Percentiles rank a stretch among this genome's conserved stretches.
Evolutionary conservation across 202 grass and related monocot genomes (phyloP).

Genomic region (Saccharum hybrid): DNA sequence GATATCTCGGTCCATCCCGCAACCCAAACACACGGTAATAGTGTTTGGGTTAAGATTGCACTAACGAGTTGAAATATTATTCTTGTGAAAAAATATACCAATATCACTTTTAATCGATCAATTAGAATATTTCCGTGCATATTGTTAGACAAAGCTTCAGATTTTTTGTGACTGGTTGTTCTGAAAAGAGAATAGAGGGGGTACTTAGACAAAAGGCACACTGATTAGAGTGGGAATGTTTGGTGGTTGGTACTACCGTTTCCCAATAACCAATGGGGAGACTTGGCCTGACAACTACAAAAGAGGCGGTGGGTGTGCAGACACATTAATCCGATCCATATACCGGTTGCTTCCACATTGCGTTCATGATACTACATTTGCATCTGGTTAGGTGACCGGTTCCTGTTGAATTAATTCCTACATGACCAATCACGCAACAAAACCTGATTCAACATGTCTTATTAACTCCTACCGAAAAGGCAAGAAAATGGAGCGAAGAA

Average conservation of each 20-base stretch:
- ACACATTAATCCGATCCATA: neutral
- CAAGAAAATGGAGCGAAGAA: neutral
- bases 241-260: neutral
- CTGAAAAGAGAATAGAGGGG: neutral
- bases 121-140: too few relatives aligned
- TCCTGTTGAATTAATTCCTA: slow-evolving; percentile 17
- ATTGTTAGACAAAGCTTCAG: too few relatives aligned
- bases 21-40: too few relatives aligned
- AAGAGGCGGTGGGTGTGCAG: neutral
- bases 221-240: neutral
- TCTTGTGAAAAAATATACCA: too few relatives aligned
- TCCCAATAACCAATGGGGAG: slow-evolving; percentile 1
- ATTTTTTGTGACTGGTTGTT: neutral
- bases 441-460: slow-evolving; percentile 1
- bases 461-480: slow-evolving; percentile 19
- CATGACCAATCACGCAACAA: neutral
- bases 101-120: too few relatives aligned
- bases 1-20: too few relatives aligned
- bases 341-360: neutral
- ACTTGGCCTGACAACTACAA: slow-evolving; percentile 27
- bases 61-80: too few relatives aligned
- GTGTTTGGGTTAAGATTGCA: too few relatives aligned
- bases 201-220: neutral
- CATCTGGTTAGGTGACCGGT: slow-evolving; percentile 9
- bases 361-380: neutral